Conservation (phyloP, 2,329 filamentous ascomycete genomes). For the Fusarium udum region DNA sequence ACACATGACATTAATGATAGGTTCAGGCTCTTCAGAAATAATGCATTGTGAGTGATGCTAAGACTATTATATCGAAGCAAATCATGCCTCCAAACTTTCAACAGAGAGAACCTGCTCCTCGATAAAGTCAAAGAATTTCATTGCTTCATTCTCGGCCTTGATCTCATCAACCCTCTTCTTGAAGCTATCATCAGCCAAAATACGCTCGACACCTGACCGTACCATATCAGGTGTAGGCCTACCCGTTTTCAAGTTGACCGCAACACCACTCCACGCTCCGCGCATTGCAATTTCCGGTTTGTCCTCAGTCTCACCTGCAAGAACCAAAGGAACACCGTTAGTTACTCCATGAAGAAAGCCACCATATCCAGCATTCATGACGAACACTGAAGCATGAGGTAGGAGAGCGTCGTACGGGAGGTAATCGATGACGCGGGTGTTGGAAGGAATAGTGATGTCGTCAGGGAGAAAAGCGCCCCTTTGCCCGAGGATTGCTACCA, state of each 20-base stretch:
- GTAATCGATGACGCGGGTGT: constrained; percentile 57
- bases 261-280: constrained; percentile 55
- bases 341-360: constrained; percentile 56
- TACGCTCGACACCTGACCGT: constrained; percentile 43
- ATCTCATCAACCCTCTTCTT: constrained; percentile 46
- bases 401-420: constrained; percentile 59
- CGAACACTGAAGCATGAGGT: constrained; percentile 55
- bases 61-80: neutral
- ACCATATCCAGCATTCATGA: constrained; percentile 61
- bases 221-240: constrained; percentile 44
- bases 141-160: constrained; percentile 46
- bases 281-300: constrained; percentile 55
- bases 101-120: constrained; percentile 37
- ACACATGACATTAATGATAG: neutral
- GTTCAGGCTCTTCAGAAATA: neutral
- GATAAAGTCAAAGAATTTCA: constrained; percentile 38
- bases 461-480: constrained; percentile 38
- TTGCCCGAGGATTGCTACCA: constrained; percentile 47
- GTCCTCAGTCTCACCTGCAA: constrained; percentile 54
- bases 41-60: neutral
- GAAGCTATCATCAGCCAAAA: constrained; percentile 45
- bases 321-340: constrained; percentile 58
- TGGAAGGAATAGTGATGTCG: constrained; percentile 48
- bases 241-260: constrained; percentile 54
- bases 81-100: neutral